These are phyloP conservation scores for Xylaria castorea DNA, from an alignment of 495 filamentous ascomycete species.

Conservation along the genomic window DNA sequence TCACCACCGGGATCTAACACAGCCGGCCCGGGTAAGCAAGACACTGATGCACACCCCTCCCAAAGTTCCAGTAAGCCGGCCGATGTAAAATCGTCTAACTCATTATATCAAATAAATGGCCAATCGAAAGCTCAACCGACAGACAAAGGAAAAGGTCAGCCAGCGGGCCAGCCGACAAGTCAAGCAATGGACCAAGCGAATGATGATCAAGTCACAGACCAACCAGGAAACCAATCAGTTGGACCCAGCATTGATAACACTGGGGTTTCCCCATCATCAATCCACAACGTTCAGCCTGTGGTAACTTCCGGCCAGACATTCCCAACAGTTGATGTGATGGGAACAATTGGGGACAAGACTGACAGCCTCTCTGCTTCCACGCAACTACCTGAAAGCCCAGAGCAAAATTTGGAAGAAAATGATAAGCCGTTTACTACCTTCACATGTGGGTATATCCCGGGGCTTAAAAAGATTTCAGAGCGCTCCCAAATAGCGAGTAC, in stretches of 20 bases:
- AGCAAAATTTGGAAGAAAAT: not conserved
- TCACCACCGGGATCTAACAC: not conserved
- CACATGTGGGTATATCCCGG: not conserved
- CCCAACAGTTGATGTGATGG: not conserved
- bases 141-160: not conserved
- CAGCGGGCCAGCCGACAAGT: not conserved
- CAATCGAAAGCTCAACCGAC: slow-evolving; percentile 11
- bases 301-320: not conserved
- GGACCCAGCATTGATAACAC: not conserved
- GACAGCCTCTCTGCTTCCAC: not conserved
- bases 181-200: too few relatives aligned
- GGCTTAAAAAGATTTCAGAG: not conserved
- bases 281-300: not conserved
- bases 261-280: not conserved
- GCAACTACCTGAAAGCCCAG: not conserved
- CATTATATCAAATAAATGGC: not conserved
- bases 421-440: slow-evolving; percentile 11
- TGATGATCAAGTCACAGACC: too few relatives aligned
- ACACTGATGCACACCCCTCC: not conserved
- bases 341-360: not conserved
- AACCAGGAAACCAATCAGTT: not conserved
- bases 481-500: not conserved
- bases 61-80: not conserved
- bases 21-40: not conserved
- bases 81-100: not conserved